These are phyloP conservation scores for Gillenia trifoliata DNA, from an alignment of 306 rosid species.

Conservation along the genomic window DNA sequence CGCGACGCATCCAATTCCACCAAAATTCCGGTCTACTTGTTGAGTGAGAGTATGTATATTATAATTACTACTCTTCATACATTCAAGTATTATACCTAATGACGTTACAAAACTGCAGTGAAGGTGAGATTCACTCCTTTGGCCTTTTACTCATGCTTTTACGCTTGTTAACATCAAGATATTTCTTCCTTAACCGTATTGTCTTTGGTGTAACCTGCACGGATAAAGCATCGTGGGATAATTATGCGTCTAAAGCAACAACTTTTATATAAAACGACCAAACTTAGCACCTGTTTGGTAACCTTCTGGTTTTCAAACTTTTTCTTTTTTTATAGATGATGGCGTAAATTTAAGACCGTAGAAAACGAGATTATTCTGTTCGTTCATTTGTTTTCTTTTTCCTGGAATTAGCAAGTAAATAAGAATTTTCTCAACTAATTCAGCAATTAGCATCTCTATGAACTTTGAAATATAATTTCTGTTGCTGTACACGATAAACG, in stretches of 20 bases:
- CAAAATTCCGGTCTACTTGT: slow-evolving; percentile 26
- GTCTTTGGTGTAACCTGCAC: slow-evolving; percentile 89
- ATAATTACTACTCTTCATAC: slow-evolving; percentile 6
- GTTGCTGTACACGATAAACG: neutral
- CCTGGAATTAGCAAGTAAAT: neutral
- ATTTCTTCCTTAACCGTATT: slow-evolving; percentile 82
- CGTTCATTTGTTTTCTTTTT: neutral
- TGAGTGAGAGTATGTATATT: slow-evolving; percentile 1
- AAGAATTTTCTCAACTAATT: neutral
- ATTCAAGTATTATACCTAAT: neutral
- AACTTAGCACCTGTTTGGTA: neutral
- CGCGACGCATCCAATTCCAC: slow-evolving; percentile 6
- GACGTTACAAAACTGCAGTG: slow-evolving; percentile 27
- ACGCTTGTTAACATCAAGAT: slow-evolving; percentile 86
- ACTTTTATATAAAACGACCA: neutral
- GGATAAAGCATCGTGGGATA: neutral
- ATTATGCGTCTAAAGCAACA: neutral
- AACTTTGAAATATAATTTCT: neutral
- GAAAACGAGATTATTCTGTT: neutral
- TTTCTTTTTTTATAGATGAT: neutral
- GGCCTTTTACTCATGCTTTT: slow-evolving; percentile 76
- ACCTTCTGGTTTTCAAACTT: neutral
- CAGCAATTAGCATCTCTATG: neutral
- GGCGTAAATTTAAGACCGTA: too few species aligned
- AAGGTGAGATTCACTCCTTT: slow-evolving; percentile 50